These are phyloP conservation scores for Boeremia exigua DNA, from an alignment of 2,329 filamentous ascomycete genomes.

Conservation along the genomic window DNA sequence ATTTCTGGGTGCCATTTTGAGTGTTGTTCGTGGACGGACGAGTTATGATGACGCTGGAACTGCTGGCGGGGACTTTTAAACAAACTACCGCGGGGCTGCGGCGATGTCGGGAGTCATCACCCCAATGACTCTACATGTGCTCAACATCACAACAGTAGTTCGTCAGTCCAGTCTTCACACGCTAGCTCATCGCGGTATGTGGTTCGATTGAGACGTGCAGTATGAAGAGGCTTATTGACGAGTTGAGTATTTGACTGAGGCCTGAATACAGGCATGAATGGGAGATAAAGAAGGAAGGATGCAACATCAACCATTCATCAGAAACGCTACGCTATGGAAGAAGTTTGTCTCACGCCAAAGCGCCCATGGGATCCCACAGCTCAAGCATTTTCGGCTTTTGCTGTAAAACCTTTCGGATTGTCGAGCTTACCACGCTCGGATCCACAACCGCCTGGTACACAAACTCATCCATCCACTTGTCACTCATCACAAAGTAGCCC, in stretches of 20 bases:
- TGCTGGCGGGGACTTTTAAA: constrained; percentile 36
- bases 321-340: neutral
- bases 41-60: constrained; percentile 4
- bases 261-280: neutral
- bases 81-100: constrained; percentile 27
- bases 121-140: constrained; percentile 9
- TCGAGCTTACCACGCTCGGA: constrained; percentile 63
- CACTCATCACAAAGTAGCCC: constrained; percentile 90
- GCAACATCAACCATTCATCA: neutral
- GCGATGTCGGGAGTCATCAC: constrained; percentile 28
- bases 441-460: constrained; percentile 88
- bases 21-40: constrained; percentile 1
- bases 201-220: neutral
- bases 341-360: constrained; percentile 59
- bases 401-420: constrained; percentile 72
- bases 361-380: constrained; percentile 82
- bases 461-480: constrained; percentile 70
- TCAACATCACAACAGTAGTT: neutral
- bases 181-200: neutral
- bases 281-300: neutral
- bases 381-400: constrained; percentile 68
- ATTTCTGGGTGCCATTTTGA: constrained; percentile 34
- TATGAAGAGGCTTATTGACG: neutral
- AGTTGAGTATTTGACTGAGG: neutral
- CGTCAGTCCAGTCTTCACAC: neutral